Base-by-base conservation (phyloP, 1,284 basidiomycete species). In the Amylostereum areolatum region DNA sequence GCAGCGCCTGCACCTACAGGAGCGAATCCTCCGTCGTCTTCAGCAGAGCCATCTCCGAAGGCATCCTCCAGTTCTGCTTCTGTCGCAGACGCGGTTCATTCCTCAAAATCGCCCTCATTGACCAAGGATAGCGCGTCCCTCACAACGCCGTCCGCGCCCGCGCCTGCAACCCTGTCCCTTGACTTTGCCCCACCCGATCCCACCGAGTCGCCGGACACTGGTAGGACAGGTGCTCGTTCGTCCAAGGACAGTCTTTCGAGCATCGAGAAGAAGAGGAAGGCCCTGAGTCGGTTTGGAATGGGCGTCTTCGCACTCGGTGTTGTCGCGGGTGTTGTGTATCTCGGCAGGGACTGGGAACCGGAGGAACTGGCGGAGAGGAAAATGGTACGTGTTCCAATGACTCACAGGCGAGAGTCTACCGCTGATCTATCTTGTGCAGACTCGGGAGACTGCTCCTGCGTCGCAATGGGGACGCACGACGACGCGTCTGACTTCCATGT, bases 211-310 rank as follows among this genome's bases (percentile, higher is more conserved):
- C 10, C 41, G 8, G 41, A 28, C 30, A 11, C 18, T 1, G 41
- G 41, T 25, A 12, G 77, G 42, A 89, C 87, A 0, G 85, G 87
- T 24, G 89, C 89, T 46, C 74, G 72, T 59, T 89, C 86, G 2
- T 82, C 85, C 2, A 84, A 80, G 56, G 81, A 81, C 47, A 79
- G 81, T 3, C 67, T 86, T 49, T 86, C 87, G 24, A 82, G 83
- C 48, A 84, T 83, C 50, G 91, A 94, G 64, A 74, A 78, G 55
- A 75, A 75, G 58, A 73, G 88, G 52, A 70, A 75, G 51, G 67
- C 73, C 55, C 65, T 83, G 57, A 73, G 77, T 8, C 71, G 84
- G 37, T 59, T 82, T 4, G 66, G 70, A 5, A 51, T 76, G 24
- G 74, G 63, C 6, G 55, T 70, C 11, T 55, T 73, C n/a, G 68